Evolutionary conservation across 768 basidiomycete genomes (phyloP).

Genomic region (Suillus subalutaceus): DNA sequence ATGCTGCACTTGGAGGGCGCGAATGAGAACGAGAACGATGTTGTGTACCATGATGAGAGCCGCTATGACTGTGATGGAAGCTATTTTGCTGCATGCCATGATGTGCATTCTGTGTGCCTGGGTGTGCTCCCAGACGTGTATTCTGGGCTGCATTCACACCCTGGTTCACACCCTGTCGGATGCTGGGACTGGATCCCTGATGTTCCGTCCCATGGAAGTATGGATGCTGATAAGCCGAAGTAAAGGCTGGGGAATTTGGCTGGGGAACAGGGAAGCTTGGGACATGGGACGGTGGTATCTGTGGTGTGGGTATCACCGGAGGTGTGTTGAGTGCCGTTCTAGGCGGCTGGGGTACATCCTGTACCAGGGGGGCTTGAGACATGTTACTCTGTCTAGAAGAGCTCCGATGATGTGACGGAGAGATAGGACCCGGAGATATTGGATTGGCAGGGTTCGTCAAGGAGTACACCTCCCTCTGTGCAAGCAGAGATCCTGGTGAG

Average conservation of each 20-base stretch:
- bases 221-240: constrained; percentile 3
- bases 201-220: constrained; percentile 19
- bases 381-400: constrained; percentile 24
- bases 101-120: background rate
- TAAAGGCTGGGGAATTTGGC: constrained; percentile 9
- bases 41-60: constrained; percentile 22
- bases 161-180: constrained; percentile 18
- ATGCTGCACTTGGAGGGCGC: constrained; percentile 33
- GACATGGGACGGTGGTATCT: background rate
- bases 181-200: constrained; percentile 22
- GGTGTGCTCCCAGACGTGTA: constrained; percentile 14
- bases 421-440: constrained; percentile 19
- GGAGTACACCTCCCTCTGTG: constrained; percentile 15
- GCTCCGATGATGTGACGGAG: constrained; percentile 20
- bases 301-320: constrained; percentile 19
- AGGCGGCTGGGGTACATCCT: constrained; percentile 23
- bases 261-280: constrained; percentile 6
- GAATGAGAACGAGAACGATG: constrained; percentile 25
- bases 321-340: constrained; percentile 19
- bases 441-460: constrained; percentile 18
- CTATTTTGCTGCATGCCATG: constrained; percentile 12
- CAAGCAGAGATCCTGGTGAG: constrained; percentile 13
- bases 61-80: constrained; percentile 13
- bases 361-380: constrained; percentile 21
- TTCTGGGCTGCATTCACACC: constrained; percentile 18